These are phyloP conservation scores for Trametopsis cervina DNA, from an alignment of 768 basidiomycete genomes.

Conservation along the genomic window DNA sequence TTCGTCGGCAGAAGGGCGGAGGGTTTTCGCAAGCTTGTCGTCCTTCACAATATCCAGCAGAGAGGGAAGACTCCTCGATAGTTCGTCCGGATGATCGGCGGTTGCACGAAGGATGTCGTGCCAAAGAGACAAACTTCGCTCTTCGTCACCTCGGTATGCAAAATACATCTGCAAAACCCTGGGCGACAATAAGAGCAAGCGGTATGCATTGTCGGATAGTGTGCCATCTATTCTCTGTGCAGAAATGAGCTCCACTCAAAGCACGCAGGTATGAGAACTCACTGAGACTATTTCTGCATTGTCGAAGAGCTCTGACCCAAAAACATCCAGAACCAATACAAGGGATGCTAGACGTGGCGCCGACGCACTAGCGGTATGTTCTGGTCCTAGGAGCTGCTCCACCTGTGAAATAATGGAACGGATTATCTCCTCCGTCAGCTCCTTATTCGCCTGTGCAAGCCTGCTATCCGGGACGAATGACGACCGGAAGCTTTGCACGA, in stretches of 20 bases:
- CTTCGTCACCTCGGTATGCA: conserved; percentile 29
- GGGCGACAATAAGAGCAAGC: conserved; percentile 35
- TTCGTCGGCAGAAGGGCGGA: conserved; percentile 36
- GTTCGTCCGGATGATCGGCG: conserved; percentile 27
- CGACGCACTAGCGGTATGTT: not conserved
- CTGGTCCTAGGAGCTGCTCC: conserved; percentile 19
- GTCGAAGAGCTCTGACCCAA: conserved; percentile 43
- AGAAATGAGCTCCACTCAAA: not conserved
- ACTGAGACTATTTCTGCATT: conserved; percentile 39
- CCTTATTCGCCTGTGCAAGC: conserved; percentile 17
- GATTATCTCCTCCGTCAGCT: conserved; percentile 30
- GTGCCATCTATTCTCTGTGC: conserved; percentile 41
- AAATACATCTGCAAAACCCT: conserved; percentile 48
- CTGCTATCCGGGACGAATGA: conserved; percentile 24
- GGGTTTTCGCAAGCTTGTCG: conserved; percentile 34
- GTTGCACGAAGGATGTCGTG: conserved; percentile 38
- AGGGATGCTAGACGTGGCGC: conserved; percentile 21
- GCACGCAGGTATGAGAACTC: conserved; percentile 12
- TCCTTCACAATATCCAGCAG: conserved; percentile 37
- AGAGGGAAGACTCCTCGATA: conserved; percentile 25
- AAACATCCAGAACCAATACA: conserved; percentile 41
- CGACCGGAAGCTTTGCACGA: conserved; percentile 40
- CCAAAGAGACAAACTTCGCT: conserved; percentile 35
- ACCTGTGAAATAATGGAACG: conserved; percentile 27
- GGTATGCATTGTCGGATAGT: conserved; percentile 30